phyloP scores from a whole-genome alignment of 495 filamentous ascomycete genomes.

The Cryomyces minteri region DNA sequence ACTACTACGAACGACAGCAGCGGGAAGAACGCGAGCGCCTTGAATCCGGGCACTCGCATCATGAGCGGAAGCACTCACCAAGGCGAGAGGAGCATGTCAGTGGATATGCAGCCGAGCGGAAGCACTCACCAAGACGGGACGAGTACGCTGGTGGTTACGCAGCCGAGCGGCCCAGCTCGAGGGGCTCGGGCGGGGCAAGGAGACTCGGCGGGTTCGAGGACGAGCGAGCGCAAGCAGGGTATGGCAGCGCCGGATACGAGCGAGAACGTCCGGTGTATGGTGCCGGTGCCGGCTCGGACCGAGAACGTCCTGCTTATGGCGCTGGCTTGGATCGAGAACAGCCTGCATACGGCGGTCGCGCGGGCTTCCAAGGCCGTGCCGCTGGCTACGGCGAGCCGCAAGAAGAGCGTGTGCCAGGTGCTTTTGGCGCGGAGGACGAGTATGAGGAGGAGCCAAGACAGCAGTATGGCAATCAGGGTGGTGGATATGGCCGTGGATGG shows the following conservation, averaged over 20 bases:
- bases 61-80: conserved; percentile 7
- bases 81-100: conserved; percentile 18
- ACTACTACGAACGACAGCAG: not conserved
- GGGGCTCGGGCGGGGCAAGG: too few relatives aligned
- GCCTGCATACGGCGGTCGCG: not conserved
- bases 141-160: conserved; percentile 13
- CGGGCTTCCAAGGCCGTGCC: not conserved
- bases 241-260: not conserved
- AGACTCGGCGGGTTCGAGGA: conserved; percentile 19
- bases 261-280: not conserved
- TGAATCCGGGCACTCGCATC: not conserved
- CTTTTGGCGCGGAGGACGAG: not conserved
- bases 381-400: not conserved
- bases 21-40: not conserved
- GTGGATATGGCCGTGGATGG: conserved; percentile 1
- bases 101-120: too few relatives aligned
- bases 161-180: conserved; percentile 26
- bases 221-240: not conserved
- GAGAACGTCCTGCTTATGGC: not conserved
- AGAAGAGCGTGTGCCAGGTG: not conserved
- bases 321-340: not conserved
- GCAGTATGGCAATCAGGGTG: not conserved
- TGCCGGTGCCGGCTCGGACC: not conserved
- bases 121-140: too few relatives aligned
- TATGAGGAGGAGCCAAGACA: not conserved